Evolutionary conservation across 176 grass and related monocot genomes (phyloP), one percentile per base, ranked within the genome.

Genomic region (Oryza longistaminata): DNA sequence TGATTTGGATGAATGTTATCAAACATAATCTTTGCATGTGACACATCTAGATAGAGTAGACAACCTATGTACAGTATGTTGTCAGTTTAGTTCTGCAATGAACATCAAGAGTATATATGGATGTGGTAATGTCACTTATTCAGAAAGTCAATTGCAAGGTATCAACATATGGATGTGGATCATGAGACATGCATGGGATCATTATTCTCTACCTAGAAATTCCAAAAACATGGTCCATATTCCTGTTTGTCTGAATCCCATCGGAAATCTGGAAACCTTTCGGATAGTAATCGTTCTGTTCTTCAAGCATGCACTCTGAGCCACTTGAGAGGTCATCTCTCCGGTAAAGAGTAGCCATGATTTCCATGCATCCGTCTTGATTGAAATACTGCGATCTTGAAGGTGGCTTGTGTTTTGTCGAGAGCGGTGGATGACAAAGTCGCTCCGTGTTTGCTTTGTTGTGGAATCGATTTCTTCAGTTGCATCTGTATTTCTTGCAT

Each of bases 401-500:
- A 48, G 16, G 48, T 25, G 22, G n/a, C 31, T 62, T 71, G 22
- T 5, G 81, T 55, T 25, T 62, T 27, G 21, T 62, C 21, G 21
- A 27, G 68, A 42, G 55, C 40, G 27, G 66, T 71, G 27, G 66
- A 70, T 13, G 83, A 50, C 27, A 70, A 53, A 71, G 50, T 52
- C 2, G 15, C 8, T 43, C 22, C 55, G n/a, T 60, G 43, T 22
- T 73, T 89, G 21, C 7, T n/a, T 24, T 16, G 58, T 53, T 22
- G 49, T 17, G 64, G 52, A 55, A 24, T 85, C 11, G 45, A 81
- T 29, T 61, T 89, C 53, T 46, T 85, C 25, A 26, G 6, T 35
- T 76, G 83, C 27, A 58, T 40, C 82, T 85, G 60, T 81, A 90
- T 81, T 85, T 86, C 88, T n/a, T 85, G 68, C 50, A 85, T 73